phyloP scores from a whole-genome alignment of 495 filamentous ascomycete genomes.

The Collariella sp. region DNA sequence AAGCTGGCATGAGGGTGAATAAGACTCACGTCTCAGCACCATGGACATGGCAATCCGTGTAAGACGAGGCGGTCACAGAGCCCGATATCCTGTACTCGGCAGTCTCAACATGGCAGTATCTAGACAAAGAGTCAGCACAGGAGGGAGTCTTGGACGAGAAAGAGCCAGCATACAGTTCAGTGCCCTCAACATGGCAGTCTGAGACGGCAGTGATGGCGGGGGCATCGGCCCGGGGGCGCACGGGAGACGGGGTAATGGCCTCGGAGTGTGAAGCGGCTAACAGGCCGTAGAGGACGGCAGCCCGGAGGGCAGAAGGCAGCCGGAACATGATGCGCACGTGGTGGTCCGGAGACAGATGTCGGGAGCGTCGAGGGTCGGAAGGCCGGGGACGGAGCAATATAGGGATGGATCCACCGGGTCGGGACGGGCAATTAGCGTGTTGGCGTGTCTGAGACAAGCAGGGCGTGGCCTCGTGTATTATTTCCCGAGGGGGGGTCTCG shows the following conservation, averaged over 20 bases:
- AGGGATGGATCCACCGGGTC: not conserved
- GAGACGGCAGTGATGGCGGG: constrained; percentile 17
- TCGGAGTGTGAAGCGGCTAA: constrained; percentile 4
- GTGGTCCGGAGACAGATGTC: not conserved
- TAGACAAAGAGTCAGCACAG: not conserved
- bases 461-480: constrained; percentile 1
- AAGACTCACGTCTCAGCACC: constrained; percentile 7
- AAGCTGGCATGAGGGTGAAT: not conserved
- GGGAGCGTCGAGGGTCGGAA: not conserved
- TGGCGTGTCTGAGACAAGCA: not conserved
- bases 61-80: constrained; percentile 8
- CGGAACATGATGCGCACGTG: constrained; percentile 10
- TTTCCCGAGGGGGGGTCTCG: not conserved
- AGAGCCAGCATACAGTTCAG: not conserved
- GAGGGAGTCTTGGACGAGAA: not conserved
- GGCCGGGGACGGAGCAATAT: not conserved
- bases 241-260: constrained; percentile 1
- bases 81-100: constrained; percentile 13
- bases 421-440: not conserved
- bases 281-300: constrained; percentile 12
- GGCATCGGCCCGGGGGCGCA: not conserved
- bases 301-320: not conserved
- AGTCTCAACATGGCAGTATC: constrained; percentile 11
- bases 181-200: constrained; percentile 11
- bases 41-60: constrained; percentile 11